Evolutionary conservation across 2,329 filamentous ascomycete genomes (phyloP).

Genomic region (Aspergillus texensis): DNA sequence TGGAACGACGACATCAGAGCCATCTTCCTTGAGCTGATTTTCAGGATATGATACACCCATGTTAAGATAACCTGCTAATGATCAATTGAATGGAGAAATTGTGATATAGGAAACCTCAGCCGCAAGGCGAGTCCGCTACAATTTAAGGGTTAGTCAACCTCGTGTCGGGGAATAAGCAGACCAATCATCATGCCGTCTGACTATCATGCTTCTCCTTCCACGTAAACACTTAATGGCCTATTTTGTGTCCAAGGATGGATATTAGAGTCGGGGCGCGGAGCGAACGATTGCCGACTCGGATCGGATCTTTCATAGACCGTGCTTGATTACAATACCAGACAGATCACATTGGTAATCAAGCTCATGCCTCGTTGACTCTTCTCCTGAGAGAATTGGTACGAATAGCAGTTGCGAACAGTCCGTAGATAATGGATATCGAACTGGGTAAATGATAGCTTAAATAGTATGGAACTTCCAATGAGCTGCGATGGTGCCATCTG

Average conservation of each 20-base stretch:
- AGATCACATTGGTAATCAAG: neutral
- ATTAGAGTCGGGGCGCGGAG: conserved; percentile 5
- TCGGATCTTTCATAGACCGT: neutral
- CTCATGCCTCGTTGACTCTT: neutral
- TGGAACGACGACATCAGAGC: neutral
- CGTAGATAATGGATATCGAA: neutral
- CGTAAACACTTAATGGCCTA: neutral
- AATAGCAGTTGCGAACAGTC: neutral
- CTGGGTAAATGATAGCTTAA: neutral
- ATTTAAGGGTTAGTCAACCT: neutral
- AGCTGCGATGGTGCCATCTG: conserved; percentile 1
- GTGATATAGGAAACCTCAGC: neutral
- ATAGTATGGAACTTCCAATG: neutral
- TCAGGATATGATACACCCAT: neutral
- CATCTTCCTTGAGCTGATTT: conserved; percentile 4
- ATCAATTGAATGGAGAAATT: neutral
- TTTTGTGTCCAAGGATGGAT: neutral
- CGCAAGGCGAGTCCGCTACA: neutral
- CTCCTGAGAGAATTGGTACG: neutral
- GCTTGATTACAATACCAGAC: conserved; percentile 1
- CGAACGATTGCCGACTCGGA: neutral
- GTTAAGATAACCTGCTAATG: neutral
- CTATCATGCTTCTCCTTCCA: neutral
- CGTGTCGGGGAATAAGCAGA: neutral
- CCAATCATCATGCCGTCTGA: neutral